Percentiles rank a stretch among this genome's conserved stretches.
Conservation (phyloP, 2,329 filamentous ascomycete genomes). For the Trichothecium sympodiale region DNA sequence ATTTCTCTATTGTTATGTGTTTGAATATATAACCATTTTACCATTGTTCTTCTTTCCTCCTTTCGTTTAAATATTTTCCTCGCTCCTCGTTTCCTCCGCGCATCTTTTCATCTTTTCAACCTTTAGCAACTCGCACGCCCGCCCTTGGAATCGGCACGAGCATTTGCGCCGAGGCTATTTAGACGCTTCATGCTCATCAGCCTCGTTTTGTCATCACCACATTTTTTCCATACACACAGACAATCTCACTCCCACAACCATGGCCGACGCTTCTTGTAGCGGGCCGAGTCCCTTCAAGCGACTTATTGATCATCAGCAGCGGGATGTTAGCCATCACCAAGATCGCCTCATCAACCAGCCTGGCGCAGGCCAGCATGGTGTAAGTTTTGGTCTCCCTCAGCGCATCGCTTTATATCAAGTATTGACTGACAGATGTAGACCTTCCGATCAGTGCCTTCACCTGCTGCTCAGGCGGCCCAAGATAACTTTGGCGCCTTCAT, state of each 20-base stretch:
- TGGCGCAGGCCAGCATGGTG: conserved; percentile 16
- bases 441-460: conserved; percentile 20
- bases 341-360: conserved; percentile 23
- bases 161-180: too few relatives aligned
- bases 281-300: conserved; percentile 31
- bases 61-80: too few relatives aligned
- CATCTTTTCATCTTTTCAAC: too few relatives aligned
- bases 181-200: too few relatives aligned
- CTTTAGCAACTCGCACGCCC: too few relatives aligned
- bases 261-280: conserved; percentile 31
- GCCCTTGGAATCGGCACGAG: too few relatives aligned
- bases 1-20: not conserved
- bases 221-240: not conserved
- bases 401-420: too few relatives aligned
- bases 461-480: conserved; percentile 13
- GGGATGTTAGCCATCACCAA: conserved; percentile 28
- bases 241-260: conserved; percentile 11
- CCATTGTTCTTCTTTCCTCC: too few relatives aligned
- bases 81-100: too few relatives aligned
- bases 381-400: conserved; percentile 13
- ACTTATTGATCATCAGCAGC: conserved; percentile 28
- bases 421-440: conserved; percentile 12
- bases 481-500: conserved; percentile 25
- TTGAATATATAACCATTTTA: too few relatives aligned
- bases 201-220: too few relatives aligned